Evolutionary conservation across 2,329 filamentous ascomycete genomes (phyloP).

Genomic region (Fusarium azukiicola): DNA sequence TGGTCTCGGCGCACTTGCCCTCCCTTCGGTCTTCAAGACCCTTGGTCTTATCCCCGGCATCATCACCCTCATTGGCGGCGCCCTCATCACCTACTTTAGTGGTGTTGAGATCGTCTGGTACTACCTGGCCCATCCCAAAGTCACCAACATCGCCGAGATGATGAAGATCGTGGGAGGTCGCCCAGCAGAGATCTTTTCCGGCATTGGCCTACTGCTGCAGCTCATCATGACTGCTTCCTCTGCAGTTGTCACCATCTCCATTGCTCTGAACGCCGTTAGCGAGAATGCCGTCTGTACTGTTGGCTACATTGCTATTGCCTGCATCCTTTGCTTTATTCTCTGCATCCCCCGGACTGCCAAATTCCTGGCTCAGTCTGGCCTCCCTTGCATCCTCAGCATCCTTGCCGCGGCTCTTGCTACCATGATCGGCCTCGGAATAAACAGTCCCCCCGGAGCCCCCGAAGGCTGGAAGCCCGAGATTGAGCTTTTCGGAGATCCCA

Average conservation of each 20-base stretch:
- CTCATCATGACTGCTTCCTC: conserved; percentile 61
- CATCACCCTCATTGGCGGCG: conserved; percentile 29
- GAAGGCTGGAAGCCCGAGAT: conserved; percentile 43
- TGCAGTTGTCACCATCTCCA: conserved; percentile 81
- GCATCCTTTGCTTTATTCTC: conserved; percentile 77
- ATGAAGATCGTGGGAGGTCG: conserved; percentile 38
- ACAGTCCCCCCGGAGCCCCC: conserved; percentile 30
- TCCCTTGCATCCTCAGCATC: conserved; percentile 47
- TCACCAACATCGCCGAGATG: conserved; percentile 40
- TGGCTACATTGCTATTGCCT: conserved; percentile 80
- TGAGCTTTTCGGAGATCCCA: conserved; percentile 27
- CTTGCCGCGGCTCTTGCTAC: conserved; percentile 46
- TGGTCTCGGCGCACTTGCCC: conserved; percentile 36
- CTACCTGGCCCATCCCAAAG: conserved; percentile 32
- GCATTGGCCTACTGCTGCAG: conserved; percentile 31
- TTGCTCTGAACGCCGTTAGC: conserved; percentile 84
- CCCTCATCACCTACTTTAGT: conserved; percentile 34
- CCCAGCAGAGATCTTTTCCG: conserved; percentile 32
- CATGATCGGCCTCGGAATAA: conserved; percentile 49
- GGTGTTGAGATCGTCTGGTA: conserved; percentile 34
- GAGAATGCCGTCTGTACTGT: conserved; percentile 80
- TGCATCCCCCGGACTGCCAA: conserved; percentile 83
- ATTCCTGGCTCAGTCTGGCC: conserved; percentile 42
- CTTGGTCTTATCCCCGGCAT: conserved; percentile 39
- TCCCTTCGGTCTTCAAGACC: conserved; percentile 34